Evolutionary conservation across 768 basidiomycete genomes (phyloP).

Genomic region (Trametopsis cervina): DNA sequence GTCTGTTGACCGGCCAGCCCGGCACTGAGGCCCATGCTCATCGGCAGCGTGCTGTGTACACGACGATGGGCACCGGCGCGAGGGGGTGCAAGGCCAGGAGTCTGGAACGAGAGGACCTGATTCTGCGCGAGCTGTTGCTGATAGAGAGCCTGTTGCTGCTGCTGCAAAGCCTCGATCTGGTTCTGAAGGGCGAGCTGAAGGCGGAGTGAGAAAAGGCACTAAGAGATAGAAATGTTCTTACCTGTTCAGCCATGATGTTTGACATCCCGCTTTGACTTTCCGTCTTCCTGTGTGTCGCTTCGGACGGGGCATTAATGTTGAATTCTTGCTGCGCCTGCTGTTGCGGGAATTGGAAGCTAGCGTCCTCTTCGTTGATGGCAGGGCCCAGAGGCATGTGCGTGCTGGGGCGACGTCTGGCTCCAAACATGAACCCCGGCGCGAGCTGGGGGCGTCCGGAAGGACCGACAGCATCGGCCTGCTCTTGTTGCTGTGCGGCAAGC

Average conservation of each 20-base stretch:
- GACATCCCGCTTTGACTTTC: conserved; percentile 69
- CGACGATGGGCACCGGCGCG: conserved; percentile 62
- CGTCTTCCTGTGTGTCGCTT: conserved; percentile 41
- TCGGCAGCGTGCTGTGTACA: conserved; percentile 79
- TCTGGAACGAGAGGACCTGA: conserved; percentile 75
- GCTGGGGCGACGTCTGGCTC: conserved; percentile 47
- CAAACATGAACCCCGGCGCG: conserved; percentile 90
- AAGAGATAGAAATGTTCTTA: conserved; percentile 29
- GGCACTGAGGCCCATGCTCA: conserved; percentile 36
- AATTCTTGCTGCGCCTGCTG: conserved; percentile 36
- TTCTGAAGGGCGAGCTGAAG: conserved; percentile 77
- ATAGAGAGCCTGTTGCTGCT: conserved; percentile 85
- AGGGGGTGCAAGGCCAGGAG: conserved; percentile 62
- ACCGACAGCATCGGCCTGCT: conserved; percentile 47
- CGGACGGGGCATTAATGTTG: conserved; percentile 25
- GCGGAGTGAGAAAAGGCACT: conserved; percentile 3
- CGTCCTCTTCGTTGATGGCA: conserved; percentile 74
- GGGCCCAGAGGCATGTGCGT: conserved; percentile 53
- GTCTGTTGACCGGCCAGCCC: conserved; percentile 40
- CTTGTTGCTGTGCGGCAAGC: conserved; percentile 67
- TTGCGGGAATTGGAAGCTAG: conserved; percentile 79
- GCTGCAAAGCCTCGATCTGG: conserved; percentile 85
- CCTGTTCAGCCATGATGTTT: conserved; percentile 95
- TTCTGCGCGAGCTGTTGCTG: conserved; percentile 88
- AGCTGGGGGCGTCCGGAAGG: conserved; percentile 82